These are phyloP conservation scores for Penstemon newberryi DNA, from an alignment of 257 asterid species.

Conservation along the genomic window DNA sequence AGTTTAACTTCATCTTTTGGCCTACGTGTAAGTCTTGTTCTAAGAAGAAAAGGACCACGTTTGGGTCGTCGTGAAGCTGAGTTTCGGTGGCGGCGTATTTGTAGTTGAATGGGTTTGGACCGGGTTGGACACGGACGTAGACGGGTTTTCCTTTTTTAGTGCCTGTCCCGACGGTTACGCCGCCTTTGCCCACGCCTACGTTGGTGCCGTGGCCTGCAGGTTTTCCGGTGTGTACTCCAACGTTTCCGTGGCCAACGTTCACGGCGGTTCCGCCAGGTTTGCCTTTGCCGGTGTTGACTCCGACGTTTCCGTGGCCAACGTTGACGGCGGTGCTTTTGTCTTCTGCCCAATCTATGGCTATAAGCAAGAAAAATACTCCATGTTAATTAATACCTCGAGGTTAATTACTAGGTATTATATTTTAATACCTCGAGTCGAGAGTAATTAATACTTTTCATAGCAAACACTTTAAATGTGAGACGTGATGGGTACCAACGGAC, in stretches of 20 bases:
- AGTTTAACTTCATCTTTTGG: conserved; percentile 49
- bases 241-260: conserved; percentile 53
- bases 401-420: too few species aligned
- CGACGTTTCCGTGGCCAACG: conserved; percentile 30
- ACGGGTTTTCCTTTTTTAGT: conserved; percentile 52
- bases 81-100: conserved; percentile 59
- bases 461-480: too few species aligned
- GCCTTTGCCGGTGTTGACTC: conserved; percentile 29
- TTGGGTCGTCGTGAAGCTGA: conserved; percentile 63
- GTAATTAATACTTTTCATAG: too few species aligned
- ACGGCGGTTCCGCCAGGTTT: conserved; percentile 48
- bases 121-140: conserved; percentile 42
- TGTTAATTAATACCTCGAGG: too few species aligned
- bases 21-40: conserved; percentile 60
- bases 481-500: too few species aligned
- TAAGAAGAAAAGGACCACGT: conserved; percentile 70
- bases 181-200: conserved; percentile 55
- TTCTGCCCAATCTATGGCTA: conserved; percentile 48
- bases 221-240: conserved; percentile 43
- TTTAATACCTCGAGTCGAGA: too few species aligned
- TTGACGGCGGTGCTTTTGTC: conserved; percentile 43
- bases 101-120: conserved; percentile 41
- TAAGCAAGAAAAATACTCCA: background rate
- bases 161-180: conserved; percentile 44
- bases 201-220: conserved; percentile 38